Evolutionary conservation across 345 rosid genomes (phyloP).

Genomic region (Microthlaspi erraticum): DNA sequence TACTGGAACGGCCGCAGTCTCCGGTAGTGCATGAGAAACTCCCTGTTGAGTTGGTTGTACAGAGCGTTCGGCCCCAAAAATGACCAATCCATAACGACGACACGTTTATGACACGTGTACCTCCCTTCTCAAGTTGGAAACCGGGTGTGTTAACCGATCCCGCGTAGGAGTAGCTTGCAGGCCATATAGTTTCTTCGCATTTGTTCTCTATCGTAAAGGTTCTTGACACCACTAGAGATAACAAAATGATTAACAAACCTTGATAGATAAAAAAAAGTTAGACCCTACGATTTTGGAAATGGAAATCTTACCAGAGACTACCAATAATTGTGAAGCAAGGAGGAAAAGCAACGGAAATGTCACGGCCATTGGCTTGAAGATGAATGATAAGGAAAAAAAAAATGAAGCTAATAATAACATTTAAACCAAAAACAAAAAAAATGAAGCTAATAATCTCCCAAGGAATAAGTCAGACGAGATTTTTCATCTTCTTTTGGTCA

Average conservation of each 20-base stretch:
- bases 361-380: slow-evolving; percentile 13
- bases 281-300: neutral
- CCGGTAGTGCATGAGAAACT: slow-evolving; percentile 35
- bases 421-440: neutral
- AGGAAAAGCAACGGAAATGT: neutral
- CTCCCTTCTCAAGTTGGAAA: slow-evolving; percentile 48
- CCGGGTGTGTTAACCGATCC: slow-evolving; percentile 57
- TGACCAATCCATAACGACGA: slow-evolving; percentile 58
- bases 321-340: slow-evolving; percentile 3
- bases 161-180: slow-evolving; percentile 47
- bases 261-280: neutral
- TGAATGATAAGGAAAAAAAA: too few relatives aligned
- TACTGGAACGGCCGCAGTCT: slow-evolving; percentile 55
- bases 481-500: neutral
- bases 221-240: slow-evolving; percentile 16
- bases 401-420: neutral
- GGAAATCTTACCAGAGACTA: slow-evolving; percentile 26
- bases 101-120: slow-evolving; percentile 29
- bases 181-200: slow-evolving; percentile 63
- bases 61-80: slow-evolving; percentile 61
- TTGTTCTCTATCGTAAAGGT: slow-evolving; percentile 56
- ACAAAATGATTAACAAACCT: neutral
- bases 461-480: neutral
- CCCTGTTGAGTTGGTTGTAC: slow-evolving; percentile 35
- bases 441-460: neutral